These are phyloP conservation scores for Cercospora sp. DNA, from an alignment of 2,329 filamentous ascomycete species.

Conservation along the genomic window DNA sequence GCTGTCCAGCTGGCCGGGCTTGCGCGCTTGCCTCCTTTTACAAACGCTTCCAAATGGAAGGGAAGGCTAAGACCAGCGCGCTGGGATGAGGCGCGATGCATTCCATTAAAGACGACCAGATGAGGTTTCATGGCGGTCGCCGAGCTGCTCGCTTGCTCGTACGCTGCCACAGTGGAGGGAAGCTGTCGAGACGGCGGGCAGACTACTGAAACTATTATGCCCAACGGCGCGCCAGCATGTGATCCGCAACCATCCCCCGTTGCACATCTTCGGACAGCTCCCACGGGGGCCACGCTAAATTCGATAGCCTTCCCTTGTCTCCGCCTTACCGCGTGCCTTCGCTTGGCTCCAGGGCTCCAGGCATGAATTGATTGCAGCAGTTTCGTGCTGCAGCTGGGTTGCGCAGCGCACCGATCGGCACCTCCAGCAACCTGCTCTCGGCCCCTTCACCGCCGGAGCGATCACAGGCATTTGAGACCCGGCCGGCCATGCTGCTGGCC, in stretches of 20 bases:
- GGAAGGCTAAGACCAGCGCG: neutral
- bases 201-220: neutral
- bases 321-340: conserved; percentile 1
- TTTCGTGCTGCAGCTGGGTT: neutral
- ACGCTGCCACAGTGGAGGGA: neutral
- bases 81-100: neutral
- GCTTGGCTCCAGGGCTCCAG: neutral
- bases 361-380: neutral
- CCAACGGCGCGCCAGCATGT: conserved; percentile 1
- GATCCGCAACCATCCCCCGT: neutral
- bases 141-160: neutral
- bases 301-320: neutral
- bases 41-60: neutral
- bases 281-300: neutral
- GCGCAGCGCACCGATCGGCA: neutral
- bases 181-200: neutral
- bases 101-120: neutral
- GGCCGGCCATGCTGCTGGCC: conserved; percentile 6
- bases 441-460: neutral
- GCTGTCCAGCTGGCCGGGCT: neutral
- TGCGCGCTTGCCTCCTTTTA: neutral
- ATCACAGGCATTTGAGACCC: neutral
- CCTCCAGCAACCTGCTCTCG: neutral
- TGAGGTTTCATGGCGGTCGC: neutral
- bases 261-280: neutral